These are phyloP conservation scores for Flaveria bidentis DNA, from an alignment of 129 eudicot genomes.

Conservation along the genomic window DNA sequence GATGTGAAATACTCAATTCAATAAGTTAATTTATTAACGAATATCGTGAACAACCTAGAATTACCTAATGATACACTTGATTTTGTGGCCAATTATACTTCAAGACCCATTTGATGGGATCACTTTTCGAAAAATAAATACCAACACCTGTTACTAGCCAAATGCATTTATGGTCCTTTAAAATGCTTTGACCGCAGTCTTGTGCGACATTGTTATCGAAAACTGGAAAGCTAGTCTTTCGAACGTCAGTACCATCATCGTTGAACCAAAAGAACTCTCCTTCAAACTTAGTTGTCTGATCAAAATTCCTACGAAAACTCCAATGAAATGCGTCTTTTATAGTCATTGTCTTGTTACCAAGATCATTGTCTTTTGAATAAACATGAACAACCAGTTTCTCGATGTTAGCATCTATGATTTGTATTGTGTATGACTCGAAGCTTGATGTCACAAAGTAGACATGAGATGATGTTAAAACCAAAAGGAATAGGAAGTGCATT, in stretches of 20 bases:
- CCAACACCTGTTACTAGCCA: constrained; percentile 10
- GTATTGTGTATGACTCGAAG: neutral
- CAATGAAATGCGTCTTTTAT: neutral
- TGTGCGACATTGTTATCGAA: constrained; percentile 10
- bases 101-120: neutral
- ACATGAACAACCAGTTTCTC: constrained; percentile 11
- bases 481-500: neutral
- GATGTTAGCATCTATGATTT: neutral
- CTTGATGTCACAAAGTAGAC: neutral
- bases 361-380: constrained; percentile 17
- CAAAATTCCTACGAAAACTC: constrained; percentile 13
- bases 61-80: neutral
- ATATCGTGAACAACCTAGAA: neutral
- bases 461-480: neutral
- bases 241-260: neutral
- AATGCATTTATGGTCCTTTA: constrained; percentile 2
- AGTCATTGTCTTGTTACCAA: constrained; percentile 19
- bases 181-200: neutral
- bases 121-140: constrained; percentile 16
- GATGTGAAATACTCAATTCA: neutral
- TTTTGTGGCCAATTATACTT: neutral
- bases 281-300: neutral
- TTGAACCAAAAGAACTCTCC: constrained; percentile 22
- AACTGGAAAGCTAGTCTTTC: constrained; percentile 15
- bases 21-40: neutral